These are phyloP conservation scores for Globisporangium nagaii DNA, from an alignment of 352 stramenopile species.

Conservation along the genomic window DNA sequence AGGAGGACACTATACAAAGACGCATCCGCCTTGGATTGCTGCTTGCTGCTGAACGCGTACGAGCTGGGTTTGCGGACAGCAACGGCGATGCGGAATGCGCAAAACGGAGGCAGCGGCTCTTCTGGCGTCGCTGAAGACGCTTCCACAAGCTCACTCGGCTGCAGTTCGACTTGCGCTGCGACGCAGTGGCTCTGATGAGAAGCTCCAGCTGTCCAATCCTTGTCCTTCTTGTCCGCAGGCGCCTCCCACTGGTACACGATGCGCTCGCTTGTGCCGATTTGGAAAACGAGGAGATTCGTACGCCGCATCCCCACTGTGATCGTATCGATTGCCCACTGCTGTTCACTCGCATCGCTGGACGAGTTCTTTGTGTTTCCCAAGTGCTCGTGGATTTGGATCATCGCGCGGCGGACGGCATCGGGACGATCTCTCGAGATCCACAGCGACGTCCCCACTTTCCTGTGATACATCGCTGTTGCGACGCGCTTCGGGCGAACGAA, in stretches of 20 bases:
- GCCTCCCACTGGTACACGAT: slow-evolving; percentile 11
- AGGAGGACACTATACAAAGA: slow-evolving; percentile 9
- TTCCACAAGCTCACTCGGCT: slow-evolving; percentile 5
- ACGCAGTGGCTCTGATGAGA: slow-evolving; percentile 2
- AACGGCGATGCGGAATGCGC: not conserved
- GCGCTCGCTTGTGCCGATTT: not conserved
- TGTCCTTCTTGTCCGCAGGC: not conserved
- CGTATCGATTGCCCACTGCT: slow-evolving; percentile 2
- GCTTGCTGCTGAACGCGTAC: slow-evolving; percentile 6
- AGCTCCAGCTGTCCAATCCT: not conserved
- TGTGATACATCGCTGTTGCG: not conserved
- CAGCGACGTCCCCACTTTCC: slow-evolving; percentile 1
- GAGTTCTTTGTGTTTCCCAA: not conserved
- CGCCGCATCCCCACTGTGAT: slow-evolving; percentile 6
- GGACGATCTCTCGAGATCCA: slow-evolving; percentile 14
- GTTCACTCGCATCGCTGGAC: not conserved
- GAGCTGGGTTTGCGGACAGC: slow-evolving; percentile 4
- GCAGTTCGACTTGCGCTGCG: not conserved
- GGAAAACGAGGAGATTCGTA: slow-evolving; percentile 1
- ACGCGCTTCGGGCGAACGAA: slow-evolving; percentile 11
- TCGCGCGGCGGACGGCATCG: not conserved
- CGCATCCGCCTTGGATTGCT: not conserved
- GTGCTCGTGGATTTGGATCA: not conserved
- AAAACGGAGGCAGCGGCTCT: slow-evolving; percentile 9
- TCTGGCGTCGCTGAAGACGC: not conserved